phyloP scores from a whole-genome alignment of 805 yeast genomes.

The Babjeviella inositovora region DNA sequence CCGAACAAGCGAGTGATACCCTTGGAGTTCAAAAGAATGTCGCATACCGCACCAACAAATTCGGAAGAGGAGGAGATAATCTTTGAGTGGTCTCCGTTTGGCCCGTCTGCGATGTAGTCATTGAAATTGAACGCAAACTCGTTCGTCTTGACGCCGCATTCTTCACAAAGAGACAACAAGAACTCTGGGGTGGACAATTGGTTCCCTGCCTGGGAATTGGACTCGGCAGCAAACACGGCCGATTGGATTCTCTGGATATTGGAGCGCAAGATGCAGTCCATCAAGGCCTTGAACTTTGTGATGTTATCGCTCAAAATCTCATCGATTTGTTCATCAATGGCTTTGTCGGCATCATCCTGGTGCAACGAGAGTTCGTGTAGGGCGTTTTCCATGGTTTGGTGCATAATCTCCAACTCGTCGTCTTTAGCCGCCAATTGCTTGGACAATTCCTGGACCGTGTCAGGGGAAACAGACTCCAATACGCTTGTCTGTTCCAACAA shows the following conservation, averaged over 20 bases:
- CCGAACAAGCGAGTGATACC: conserved; percentile 46
- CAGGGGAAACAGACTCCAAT: conserved; percentile 10
- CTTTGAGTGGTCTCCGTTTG: conserved; percentile 40
- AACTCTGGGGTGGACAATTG: conserved; percentile 60
- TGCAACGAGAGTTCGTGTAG: conserved; percentile 25
- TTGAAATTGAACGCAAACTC: conserved; percentile 71
- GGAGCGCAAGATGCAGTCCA: conserved; percentile 58
- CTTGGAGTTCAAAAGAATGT: conserved; percentile 49
- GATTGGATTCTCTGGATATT: conserved; percentile 66
- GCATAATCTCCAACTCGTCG: conserved; percentile 63
- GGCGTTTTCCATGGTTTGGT: conserved; percentile 67
- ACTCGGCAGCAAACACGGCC: conserved; percentile 48
- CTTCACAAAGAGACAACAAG: conserved; percentile 52
- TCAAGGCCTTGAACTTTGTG: conserved; percentile 27
- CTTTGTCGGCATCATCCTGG: conserved; percentile 28
- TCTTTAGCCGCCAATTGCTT: conserved; percentile 47
- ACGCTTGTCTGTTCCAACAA: conserved; percentile 11
- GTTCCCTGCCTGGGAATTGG: conserved; percentile 76
- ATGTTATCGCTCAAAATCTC: conserved; percentile 28
- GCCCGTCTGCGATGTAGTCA: conserved; percentile 63
- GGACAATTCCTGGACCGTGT: conserved; percentile 15
- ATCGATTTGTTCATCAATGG: conserved; percentile 44
- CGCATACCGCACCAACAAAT: conserved; percentile 45
- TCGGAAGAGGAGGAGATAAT: conserved; percentile 48
- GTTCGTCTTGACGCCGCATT: conserved; percentile 53